phyloP scores from a whole-genome alignment of 495 filamentous ascomycete genomes.

The Cercophora sp. region DNA sequence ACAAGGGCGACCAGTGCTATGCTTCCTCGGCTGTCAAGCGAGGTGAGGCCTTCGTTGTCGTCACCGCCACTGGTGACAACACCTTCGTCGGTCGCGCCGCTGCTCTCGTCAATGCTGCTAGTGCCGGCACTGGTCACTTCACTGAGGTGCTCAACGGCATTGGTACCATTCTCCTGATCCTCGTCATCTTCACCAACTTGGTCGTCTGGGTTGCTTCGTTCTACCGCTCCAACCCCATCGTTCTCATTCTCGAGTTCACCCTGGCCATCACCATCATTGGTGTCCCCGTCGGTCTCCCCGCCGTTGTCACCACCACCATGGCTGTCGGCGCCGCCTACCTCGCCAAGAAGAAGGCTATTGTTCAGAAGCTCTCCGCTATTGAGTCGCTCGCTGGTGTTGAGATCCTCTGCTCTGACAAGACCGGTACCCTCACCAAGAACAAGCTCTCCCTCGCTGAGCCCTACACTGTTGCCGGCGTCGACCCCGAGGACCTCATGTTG shows the following conservation, averaged over 20 bases:
- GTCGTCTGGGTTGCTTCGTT: constrained; percentile 82
- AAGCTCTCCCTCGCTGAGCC: constrained; percentile 83
- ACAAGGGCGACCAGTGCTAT: constrained; percentile 72
- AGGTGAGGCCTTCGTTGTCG: constrained; percentile 76
- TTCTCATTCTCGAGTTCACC: constrained; percentile 76
- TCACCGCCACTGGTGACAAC: constrained; percentile 78
- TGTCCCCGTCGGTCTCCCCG: constrained; percentile 93
- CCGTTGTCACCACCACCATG: constrained; percentile 95
- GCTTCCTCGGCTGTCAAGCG: constrained; percentile 87
- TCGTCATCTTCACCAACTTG: constrained; percentile 75
- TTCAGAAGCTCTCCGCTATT: constrained; percentile 93
- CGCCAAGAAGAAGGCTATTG: constrained; percentile 92
- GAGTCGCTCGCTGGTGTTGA: constrained; percentile 93
- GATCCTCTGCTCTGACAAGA: constrained; percentile 97
- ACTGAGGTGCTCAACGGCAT: constrained; percentile 84
- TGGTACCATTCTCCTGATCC: constrained; percentile 73
- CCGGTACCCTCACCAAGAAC: constrained; percentile 90
- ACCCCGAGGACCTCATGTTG: constrained; percentile 80
- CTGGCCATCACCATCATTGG: constrained; percentile 86
- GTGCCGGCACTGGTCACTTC: constrained; percentile 73
- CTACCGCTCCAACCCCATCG: constrained; percentile 76
- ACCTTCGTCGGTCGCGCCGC: constrained; percentile 89
- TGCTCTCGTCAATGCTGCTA: constrained; percentile 73
- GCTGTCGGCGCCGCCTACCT: constrained; percentile 92
- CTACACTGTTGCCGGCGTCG: constrained; percentile 73